Percentiles rank a stretch among this genome's conserved stretches.
phyloP scores from a whole-genome alignment of 441 rosid genomes.

The Corymbia citriodora region DNA sequence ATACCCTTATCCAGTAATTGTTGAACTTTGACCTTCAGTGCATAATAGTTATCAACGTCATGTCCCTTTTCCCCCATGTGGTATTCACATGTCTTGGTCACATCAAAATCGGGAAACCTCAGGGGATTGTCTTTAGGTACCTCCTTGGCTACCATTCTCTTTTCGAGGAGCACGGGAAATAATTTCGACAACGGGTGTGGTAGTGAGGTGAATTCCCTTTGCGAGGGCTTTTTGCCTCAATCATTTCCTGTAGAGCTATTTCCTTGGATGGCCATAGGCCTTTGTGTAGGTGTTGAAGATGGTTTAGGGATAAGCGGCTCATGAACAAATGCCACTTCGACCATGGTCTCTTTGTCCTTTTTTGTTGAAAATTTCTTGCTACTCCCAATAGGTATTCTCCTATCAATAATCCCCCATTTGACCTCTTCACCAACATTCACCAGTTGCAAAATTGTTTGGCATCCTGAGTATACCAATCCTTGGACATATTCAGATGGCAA shows the following conservation, averaged over 20 bases:
- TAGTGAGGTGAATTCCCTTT: neutral
- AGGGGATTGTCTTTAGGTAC: neutral
- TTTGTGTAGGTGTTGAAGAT: neutral
- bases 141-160: neutral
- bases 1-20: neutral
- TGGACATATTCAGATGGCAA: no score
- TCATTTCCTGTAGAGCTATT: accelerated
- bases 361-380: no score
- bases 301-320: accelerated
- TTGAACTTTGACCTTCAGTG: neutral
- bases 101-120: accelerated
- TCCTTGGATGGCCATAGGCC: no score
- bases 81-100: neutral
- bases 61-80: neutral
- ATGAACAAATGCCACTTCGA: neutral
- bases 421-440: no score
- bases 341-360: neutral
- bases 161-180: neutral
- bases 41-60: accelerated
- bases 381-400: no score
- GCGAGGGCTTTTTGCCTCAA: accelerated
- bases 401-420: no score
- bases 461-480: neutral
- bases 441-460: no score
- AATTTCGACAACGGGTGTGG: accelerated